phyloP scores from a whole-genome alignment of 2,329 filamentous ascomycete genomes.

The Phaeosphaeria sp. region DNA sequence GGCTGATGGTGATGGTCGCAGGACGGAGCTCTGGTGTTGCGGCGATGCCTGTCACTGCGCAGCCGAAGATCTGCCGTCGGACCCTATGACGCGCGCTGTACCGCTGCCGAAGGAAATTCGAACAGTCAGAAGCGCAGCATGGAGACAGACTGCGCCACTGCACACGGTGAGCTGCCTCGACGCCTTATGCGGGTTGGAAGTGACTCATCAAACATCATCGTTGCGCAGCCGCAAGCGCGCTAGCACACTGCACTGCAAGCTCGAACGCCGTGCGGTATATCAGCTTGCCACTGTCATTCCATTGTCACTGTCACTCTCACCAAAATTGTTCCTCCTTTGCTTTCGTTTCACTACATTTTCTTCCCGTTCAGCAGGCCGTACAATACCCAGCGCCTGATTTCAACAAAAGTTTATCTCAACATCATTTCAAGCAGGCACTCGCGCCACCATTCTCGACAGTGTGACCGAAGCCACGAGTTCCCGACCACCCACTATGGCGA shows the following conservation, averaged over 20 bases:
- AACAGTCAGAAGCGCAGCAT: slow-evolving; percentile 7
- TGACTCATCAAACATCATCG: slow-evolving; percentile 17
- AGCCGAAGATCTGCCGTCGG: slow-evolving; percentile 13
- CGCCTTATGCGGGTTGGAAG: slow-evolving; percentile 8
- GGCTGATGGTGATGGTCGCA: slow-evolving; percentile 14
- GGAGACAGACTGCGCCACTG: slow-evolving; percentile 13
- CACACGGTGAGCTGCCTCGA: slow-evolving; percentile 9
- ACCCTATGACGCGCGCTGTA: slow-evolving; percentile 37
- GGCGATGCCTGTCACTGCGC: slow-evolving; percentile 7
- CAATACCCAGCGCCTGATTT: slow-evolving; percentile 35
- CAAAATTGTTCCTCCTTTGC: background rate
- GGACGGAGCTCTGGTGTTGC: slow-evolving; percentile 21
- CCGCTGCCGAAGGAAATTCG: slow-evolving; percentile 17
- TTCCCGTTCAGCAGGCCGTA: slow-evolving; percentile 37
- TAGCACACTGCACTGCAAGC: slow-evolving; percentile 7
- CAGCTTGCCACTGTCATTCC: slow-evolving; percentile 25
- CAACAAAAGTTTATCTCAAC: background rate
- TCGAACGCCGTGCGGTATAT: slow-evolving; percentile 10
- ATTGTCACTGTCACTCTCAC: background rate
- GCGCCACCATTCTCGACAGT: slow-evolving; percentile 4
- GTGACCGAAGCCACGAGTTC: slow-evolving; percentile 1
- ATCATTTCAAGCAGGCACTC: background rate
- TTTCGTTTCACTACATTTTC: slow-evolving; percentile 15
- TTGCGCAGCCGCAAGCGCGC: slow-evolving; percentile 3
- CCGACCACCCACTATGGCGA: slow-evolving; percentile 26